Base-by-base conservation (phyloP, 495 filamentous ascomycete species). In the Penicillium canescens region DNA sequence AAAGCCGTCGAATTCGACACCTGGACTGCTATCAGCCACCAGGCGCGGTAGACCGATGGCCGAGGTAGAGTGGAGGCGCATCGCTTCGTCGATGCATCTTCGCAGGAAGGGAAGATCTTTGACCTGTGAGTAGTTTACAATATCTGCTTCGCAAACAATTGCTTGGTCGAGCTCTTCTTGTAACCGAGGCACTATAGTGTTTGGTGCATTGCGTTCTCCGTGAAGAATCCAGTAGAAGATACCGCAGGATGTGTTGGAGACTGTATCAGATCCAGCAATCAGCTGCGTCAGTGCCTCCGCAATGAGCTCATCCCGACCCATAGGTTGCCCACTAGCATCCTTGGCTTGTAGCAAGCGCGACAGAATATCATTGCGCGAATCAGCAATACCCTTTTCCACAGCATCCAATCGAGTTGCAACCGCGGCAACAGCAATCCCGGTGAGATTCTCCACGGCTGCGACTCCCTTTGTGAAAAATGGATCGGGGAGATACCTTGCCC, bases 281-380 rank as follows among this genome's bases (percentile, higher is more conserved):
- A 93, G 76, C 63, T 91, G 88, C 0, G 89, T 92, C 4, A 92
- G 71, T 0, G 89, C 89, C 64, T 93, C 89, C 13, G 88, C 88
- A 3, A 86, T 89, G 36, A 92, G 77, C 57, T 93, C 89, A 54
- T 82, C 73, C 4, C 85, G 78, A 0, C 85, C 80, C 13, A 93
- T 77, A 4, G 80, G 82, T 16, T 84, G 63, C 31, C 88, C 89
- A 40, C 83, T 86, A 10, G 87, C 86, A 67, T 93, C 89, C 35
- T 82, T 82, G 23, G 86, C 89, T 64, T 92, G 85, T 74, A 91
- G 85, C 28, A 93, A 73, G 0, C 86, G 78, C n/a, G 85, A 81
- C 12, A 93, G 80, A 8, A 93, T 79, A 59, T 92, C 89, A 16
- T 84, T 81, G 33, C 89, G 82, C 2, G 16, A 76, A 33, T 61